A percentile compares a stretch with the other conserved stretches of the same genome.
Conservation (phyloP, 805 yeast species). For the Ogataea degrootiae region DNA sequence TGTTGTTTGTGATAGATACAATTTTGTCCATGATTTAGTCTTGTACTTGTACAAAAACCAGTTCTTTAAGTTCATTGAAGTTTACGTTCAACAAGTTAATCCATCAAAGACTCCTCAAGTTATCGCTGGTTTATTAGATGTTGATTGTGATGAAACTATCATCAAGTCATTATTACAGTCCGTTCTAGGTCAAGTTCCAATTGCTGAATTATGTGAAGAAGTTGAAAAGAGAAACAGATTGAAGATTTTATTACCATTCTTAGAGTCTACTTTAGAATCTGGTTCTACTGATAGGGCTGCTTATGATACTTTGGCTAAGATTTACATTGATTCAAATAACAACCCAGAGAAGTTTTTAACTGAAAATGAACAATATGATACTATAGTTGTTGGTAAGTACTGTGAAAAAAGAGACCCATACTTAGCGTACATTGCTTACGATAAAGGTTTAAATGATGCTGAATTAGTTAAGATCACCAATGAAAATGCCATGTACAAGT, state of each 20-base stretch:
- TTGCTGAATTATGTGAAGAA: slow-evolving; percentile 82
- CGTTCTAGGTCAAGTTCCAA: slow-evolving; percentile 92
- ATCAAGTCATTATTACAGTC: slow-evolving; percentile 76
- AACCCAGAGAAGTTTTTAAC: slow-evolving; percentile 94
- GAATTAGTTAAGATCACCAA: slow-evolving; percentile 90
- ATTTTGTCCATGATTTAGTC: slow-evolving; percentile 89
- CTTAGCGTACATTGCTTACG: slow-evolving; percentile 95
- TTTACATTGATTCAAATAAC: slow-evolving; percentile 95
- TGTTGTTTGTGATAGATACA: slow-evolving; percentile 90
- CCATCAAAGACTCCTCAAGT: slow-evolving; percentile 96
- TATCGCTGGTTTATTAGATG: slow-evolving; percentile 91
- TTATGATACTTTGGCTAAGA: slow-evolving; percentile 92
- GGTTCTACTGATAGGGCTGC: slow-evolving; percentile 90
- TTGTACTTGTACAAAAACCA: slow-evolving; percentile 92
- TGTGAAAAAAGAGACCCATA: slow-evolving; percentile 99
- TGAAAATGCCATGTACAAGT: slow-evolving; percentile 96
- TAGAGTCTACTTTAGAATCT: slow-evolving; percentile 79
- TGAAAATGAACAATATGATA: slow-evolving; percentile 86
- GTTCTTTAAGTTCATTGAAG: slow-evolving; percentile 94
- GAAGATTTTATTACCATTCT: slow-evolving; percentile 85
- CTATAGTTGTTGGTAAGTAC: slow-evolving; percentile 94
- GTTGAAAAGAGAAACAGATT: slow-evolving; percentile 96
- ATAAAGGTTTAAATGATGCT: slow-evolving; percentile 87
- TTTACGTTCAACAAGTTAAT: slow-evolving; percentile 95
- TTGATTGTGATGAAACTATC: slow-evolving; percentile 90